Conservation (phyloP, 257 asterid genomes). For the Orobanche coerulescens region DNA sequence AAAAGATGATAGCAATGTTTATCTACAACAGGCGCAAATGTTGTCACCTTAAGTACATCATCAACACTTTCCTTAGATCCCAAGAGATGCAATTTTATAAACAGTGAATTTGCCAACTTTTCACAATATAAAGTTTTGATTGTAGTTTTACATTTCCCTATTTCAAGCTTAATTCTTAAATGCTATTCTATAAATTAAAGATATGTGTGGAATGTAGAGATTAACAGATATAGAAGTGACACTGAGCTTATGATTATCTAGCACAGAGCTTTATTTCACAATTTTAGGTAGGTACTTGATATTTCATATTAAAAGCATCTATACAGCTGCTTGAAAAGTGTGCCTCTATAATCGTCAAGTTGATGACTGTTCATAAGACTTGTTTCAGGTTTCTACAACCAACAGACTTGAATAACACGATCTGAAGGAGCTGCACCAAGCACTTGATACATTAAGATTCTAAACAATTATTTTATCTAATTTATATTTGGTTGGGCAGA, state of each 20-base stretch:
- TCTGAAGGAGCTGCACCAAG: not conserved
- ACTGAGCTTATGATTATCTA: not conserved
- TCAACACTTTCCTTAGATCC: not conserved
- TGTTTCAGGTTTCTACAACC: not conserved
- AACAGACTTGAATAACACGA: not conserved
- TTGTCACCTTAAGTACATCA: not conserved
- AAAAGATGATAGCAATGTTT: not conserved
- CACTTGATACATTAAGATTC: not conserved
- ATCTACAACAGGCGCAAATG: not conserved
- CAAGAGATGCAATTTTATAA: not conserved
- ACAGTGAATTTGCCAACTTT: not conserved
- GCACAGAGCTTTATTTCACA: conserved; percentile 2
- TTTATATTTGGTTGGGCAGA: not conserved
- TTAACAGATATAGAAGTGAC: not conserved
- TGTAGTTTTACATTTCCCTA: not conserved
- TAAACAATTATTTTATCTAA: not conserved
- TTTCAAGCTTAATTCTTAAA: conserved; percentile 8
- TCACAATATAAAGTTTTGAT: not conserved
- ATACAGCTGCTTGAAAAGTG: not conserved
- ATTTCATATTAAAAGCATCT: conserved; percentile 4
- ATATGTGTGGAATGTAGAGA: not conserved
- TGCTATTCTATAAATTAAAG: not conserved
- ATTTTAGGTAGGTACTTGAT: not conserved
- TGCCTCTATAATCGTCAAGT: not conserved
- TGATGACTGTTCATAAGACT: not conserved